Evolutionary conservation across 345 rosid genomes (phyloP).

Genomic region (Nephelium lappaceum): DNA sequence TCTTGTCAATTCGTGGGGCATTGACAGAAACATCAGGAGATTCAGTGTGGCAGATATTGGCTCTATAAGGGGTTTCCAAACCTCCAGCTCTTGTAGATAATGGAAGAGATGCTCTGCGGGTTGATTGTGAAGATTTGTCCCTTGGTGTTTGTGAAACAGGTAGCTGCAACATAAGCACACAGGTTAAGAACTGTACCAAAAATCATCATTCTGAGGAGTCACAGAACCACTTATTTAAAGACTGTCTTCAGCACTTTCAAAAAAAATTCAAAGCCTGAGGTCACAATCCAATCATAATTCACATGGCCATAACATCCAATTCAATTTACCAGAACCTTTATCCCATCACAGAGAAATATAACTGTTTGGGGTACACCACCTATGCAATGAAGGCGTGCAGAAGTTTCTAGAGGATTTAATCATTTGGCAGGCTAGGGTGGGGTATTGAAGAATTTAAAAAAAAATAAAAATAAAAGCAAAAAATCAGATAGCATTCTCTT

Average conservation of each 20-base stretch:
- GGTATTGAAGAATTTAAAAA: too few relatives aligned
- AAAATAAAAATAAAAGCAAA: neutral
- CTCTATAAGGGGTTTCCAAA: constrained; percentile 34
- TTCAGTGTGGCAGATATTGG: constrained; percentile 37
- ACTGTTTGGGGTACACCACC: neutral
- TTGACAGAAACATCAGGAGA: constrained; percentile 88
- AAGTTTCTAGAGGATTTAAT: neutral
- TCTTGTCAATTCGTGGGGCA: constrained; percentile 87
- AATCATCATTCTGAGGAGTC: neutral
- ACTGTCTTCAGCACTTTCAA: neutral
- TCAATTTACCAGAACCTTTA: neutral
- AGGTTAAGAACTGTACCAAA: neutral
- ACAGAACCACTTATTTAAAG: neutral
- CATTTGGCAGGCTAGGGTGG: neutral
- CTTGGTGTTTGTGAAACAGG: constrained; percentile 41
- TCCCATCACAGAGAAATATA: neutral
- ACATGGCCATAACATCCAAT: neutral
- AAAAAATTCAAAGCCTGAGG: neutral
- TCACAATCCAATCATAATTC: neutral
- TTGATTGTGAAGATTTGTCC: constrained; percentile 34
- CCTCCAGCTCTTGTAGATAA: constrained; percentile 35
- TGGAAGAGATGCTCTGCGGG: constrained; percentile 80
- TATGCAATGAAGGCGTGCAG: neutral
- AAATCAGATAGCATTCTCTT: neutral
- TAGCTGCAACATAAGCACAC: constrained; percentile 40